phyloP scores from a whole-genome alignment of 805 yeast species.

The Hemisphaericaspora nanyangensis region DNA sequence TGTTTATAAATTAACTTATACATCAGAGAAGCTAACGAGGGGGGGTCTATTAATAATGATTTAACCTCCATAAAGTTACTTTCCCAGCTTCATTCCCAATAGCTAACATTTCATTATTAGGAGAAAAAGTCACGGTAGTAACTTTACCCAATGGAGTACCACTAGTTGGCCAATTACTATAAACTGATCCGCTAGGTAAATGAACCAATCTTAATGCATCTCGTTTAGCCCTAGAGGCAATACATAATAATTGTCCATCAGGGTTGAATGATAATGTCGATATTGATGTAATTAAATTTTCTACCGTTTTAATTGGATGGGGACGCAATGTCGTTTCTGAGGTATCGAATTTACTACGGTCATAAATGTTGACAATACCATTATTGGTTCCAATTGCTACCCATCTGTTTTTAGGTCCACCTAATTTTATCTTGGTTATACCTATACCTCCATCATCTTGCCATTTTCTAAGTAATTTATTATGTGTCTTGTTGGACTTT shows the following conservation, averaged over 20 bases:
- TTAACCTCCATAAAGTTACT: conserved; percentile 83
- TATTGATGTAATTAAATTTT: conserved; percentile 77
- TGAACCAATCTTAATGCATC: conserved; percentile 88
- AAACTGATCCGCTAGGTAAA: conserved; percentile 81
- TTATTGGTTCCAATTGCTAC: conserved; percentile 84
- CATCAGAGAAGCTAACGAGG: no score
- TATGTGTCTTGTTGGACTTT: conserved; percentile 12
- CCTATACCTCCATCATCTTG: conserved; percentile 83
- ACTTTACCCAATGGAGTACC: conserved; percentile 96
- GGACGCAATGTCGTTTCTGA: conserved; percentile 10
- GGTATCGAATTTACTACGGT: conserved; percentile 33
- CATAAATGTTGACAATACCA: conserved; percentile 89
- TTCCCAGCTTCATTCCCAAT: conserved; percentile 90
- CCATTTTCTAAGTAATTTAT: conserved; percentile 66
- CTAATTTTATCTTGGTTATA: conserved; percentile 69
- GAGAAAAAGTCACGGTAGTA: conserved; percentile 73
- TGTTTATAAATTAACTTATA: no score
- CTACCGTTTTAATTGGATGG: conserved; percentile 63
- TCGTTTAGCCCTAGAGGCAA: conserved; percentile 79
- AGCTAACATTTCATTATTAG: conserved; percentile 76
- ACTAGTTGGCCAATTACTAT: conserved; percentile 95
- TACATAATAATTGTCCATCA: conserved; percentile 85
- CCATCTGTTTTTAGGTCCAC: conserved; percentile 71
- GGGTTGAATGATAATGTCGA: conserved; percentile 69
- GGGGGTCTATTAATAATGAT: conserved; percentile 65